Percentiles rank a stretch among this genome's conserved stretches.
These are phyloP conservation scores for Diacronema lutheri DNA, from an alignment of 78 protist species.

Conservation along the genomic window DNA sequence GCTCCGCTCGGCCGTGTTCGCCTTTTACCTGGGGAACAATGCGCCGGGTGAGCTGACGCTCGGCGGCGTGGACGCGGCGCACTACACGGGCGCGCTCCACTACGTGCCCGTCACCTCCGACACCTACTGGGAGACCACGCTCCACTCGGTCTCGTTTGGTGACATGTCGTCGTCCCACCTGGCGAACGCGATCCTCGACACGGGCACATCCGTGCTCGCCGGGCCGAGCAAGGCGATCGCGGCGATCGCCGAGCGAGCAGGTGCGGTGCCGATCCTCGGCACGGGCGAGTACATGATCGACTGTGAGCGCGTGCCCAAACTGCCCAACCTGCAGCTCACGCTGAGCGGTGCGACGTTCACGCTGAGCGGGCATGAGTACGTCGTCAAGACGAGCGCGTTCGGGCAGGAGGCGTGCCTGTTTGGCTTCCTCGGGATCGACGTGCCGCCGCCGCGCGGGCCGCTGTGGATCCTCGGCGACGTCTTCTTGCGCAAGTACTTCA, in stretches of 20 bases:
- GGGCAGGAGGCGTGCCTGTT: conserved; percentile 76
- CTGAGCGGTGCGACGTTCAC: conserved; percentile 67
- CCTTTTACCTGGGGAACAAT: conserved; percentile 79
- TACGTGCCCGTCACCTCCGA: conserved; percentile 74
- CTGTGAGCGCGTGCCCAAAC: conserved; percentile 31
- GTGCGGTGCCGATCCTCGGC: background rate
- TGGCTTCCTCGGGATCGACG: conserved; percentile 86
- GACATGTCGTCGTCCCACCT: background rate
- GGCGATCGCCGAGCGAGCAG: conserved; percentile 33
- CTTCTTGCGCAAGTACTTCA: conserved; percentile 85
- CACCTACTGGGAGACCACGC: conserved; percentile 76
- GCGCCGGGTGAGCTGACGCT: conserved; percentile 81
- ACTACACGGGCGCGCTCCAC: conserved; percentile 53
- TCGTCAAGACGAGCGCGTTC: conserved; percentile 65
- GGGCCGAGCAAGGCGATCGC: conserved; percentile 72
- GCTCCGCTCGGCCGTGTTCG: conserved; percentile 62
- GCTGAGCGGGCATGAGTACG: conserved; percentile 79
- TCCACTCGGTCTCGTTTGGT: background rate
- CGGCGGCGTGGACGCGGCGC: conserved; percentile 79
- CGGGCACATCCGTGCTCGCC: conserved; percentile 92
- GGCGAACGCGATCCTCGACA: conserved; percentile 87
- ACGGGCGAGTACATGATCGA: background rate
- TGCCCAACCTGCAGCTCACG: conserved; percentile 72
- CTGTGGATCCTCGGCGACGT: conserved; percentile 95
- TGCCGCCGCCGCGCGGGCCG: conserved; percentile 60